Conservation (phyloP, 2,329 filamentous ascomycete species). For the Amylocarpus encephaloides region DNA sequence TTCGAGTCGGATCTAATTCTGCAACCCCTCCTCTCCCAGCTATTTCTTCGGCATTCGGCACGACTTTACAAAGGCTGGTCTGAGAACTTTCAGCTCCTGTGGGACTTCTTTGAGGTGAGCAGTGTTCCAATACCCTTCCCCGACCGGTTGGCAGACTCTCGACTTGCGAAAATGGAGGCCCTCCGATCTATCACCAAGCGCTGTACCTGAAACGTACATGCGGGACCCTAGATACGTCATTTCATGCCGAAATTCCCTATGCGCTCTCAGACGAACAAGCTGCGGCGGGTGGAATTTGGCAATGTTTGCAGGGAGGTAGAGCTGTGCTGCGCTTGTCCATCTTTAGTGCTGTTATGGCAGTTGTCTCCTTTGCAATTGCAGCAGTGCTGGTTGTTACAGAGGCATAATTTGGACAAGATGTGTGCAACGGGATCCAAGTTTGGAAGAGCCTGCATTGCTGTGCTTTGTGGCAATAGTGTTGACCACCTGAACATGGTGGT, state of each 20-base stretch:
- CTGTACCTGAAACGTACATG: background rate
- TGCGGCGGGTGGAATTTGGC: no score
- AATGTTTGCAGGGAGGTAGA: no score
- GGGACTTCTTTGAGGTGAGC: slow-evolving; percentile 27
- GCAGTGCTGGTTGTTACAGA: no score
- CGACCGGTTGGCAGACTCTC: slow-evolving; percentile 20
- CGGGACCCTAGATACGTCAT: background rate
- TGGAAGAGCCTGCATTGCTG: no score
- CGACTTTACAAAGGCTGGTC: slow-evolving; percentile 22
- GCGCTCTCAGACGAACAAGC: no score
- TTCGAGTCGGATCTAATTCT: slow-evolving; percentile 22
- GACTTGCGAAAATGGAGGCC: background rate
- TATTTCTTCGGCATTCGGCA: slow-evolving; percentile 21
- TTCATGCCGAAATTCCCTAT: background rate
- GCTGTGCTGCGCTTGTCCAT: no score
- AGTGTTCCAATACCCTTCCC: slow-evolving; percentile 4
- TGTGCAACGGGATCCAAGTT: no score
- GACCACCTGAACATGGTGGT: no score
- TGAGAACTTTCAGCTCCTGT: slow-evolving; percentile 23
- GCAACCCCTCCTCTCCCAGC: slow-evolving; percentile 18
- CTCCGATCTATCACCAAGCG: background rate
- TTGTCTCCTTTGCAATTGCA: no score
- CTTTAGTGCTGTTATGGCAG: no score
- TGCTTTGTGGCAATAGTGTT: no score
- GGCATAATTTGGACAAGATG: no score